A percentile compares a stretch with the other conserved stretches of the same genome.
Conservation (phyloP, 225 moss, liverwort and hornwort species). For the Marchantia paleacea region DNA sequence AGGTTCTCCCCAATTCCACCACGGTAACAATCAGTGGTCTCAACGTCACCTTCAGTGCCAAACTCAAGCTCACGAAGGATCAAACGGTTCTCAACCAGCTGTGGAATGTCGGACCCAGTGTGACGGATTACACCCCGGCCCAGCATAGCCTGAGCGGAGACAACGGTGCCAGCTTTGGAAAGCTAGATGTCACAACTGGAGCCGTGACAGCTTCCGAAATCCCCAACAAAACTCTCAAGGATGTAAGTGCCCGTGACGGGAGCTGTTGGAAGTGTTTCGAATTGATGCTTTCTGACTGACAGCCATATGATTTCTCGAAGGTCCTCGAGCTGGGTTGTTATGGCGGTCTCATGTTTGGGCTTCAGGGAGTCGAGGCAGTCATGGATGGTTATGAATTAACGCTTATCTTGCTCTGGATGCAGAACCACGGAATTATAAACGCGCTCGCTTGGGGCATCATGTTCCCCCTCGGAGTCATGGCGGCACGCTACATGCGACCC, state of each 20-base stretch:
- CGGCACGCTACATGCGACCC: constrained; percentile 73
- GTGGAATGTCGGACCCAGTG: constrained; percentile 58
- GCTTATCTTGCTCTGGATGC: constrained; percentile 11
- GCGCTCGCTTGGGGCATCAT: constrained; percentile 69
- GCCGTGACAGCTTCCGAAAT: constrained; percentile 11
- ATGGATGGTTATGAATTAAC: neutral
- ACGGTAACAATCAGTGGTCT: constrained; percentile 11
- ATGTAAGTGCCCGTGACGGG: constrained; percentile 31
- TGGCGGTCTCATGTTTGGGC: neutral
- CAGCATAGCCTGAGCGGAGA: constrained; percentile 21
- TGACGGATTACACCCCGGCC: constrained; percentile 25
- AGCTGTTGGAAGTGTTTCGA: neutral
- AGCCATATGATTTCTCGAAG: neutral
- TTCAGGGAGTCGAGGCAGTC: neutral
- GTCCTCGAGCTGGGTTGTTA: neutral
- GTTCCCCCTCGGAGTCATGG: constrained; percentile 72
- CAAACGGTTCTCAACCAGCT: constrained; percentile 52
- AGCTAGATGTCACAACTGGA: constrained; percentile 46
- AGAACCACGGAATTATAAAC: constrained; percentile 71
- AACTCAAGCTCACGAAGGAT: constrained; percentile 31
- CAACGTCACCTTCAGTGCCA: constrained; percentile 48
- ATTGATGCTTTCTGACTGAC: neutral
- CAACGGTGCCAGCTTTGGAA: neutral
- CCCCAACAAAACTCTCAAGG: constrained; percentile 49
- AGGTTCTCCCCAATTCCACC: neutral